Evolutionary conservation across 2,329 filamentous ascomycete species (phyloP), one percentile per base, ranked within the genome.

Genomic region (Exophiala phaeomuriformis): DNA sequence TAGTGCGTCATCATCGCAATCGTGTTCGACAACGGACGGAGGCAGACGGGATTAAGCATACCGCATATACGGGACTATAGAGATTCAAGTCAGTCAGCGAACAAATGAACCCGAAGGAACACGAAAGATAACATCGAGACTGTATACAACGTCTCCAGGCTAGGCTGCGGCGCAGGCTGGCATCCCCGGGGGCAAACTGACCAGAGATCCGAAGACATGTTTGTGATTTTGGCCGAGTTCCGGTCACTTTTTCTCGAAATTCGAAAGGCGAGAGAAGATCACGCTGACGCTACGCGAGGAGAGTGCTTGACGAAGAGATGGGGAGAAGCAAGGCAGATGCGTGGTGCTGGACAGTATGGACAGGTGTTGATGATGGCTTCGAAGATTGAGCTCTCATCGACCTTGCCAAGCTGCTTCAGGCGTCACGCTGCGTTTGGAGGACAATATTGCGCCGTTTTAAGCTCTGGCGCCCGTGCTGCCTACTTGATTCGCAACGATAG

Each of bases 31-130:
- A 33, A 32, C 19, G 19, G 42, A 39, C 33, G 35, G 37, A 35
- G 19, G 28, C 36, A 37, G 28, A 32, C 3, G 41, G 55, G 62
- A 58, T 61, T 19, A 54, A 68, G 95, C 91, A 89, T 83, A 97
- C 93, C 82, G 93, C 89, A 80, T 97, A 98, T 70, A 95, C 91
- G 77, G 91, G 91, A 80, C 91, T 98, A 67, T 60, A 69, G 47
- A 54, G 54, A 59, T 56, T 56, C 45, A 53, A 50, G 70, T 82
- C 71, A 82, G 79, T 71, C 55, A 10, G 45, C 31, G 27, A 29
- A 47, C 33, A 28, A 47, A 39, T 51, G 39, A 51, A 43, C 51
- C 48, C 55, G n/a, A 19, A 31, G 29, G 12, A 44, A n/a, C 8
- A 12, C 6, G 36, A 39, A 12, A 19, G 19, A 19, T 19, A 19